Evolutionary conservation across 2,329 filamentous ascomycete species (phyloP).

Genomic region (Talaromyces marneffei): DNA sequence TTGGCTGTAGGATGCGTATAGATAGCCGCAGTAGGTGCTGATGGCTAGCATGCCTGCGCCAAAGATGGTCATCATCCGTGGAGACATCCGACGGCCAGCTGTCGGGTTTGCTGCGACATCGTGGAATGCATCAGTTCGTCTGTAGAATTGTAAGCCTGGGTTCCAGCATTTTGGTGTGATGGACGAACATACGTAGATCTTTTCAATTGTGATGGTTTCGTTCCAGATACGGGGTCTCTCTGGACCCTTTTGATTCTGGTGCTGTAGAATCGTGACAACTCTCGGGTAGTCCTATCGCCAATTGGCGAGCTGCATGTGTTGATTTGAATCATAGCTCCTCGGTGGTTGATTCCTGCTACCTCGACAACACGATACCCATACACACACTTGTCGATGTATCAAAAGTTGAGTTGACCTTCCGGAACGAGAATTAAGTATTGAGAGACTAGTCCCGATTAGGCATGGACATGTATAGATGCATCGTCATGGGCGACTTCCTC

Average conservation of each 20-base stretch:
- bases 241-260: background rate
- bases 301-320: background rate
- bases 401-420: background rate
- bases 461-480: background rate
- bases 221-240: background rate
- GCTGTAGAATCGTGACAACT: slow-evolving; percentile 1
- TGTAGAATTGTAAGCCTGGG: background rate
- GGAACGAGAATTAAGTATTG: background rate
- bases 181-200: background rate
- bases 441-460: background rate
- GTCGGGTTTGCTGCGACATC: background rate
- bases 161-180: background rate
- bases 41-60: slow-evolving; percentile 37
- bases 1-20: slow-evolving; percentile 39
- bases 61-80: slow-evolving; percentile 32
- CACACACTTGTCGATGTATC: background rate
- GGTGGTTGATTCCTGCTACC: background rate
- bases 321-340: background rate
- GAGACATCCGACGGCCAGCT: slow-evolving; percentile 20
- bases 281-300: background rate
- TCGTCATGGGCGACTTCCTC: background rate
- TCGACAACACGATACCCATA: background rate
- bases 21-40: slow-evolving; percentile 40
- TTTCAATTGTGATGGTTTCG: background rate
- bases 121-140: slow-evolving; percentile 2